These are phyloP conservation scores for Potentilla sterilis DNA, from an alignment of 306 rosid genomes.

Conservation along the genomic window DNA sequence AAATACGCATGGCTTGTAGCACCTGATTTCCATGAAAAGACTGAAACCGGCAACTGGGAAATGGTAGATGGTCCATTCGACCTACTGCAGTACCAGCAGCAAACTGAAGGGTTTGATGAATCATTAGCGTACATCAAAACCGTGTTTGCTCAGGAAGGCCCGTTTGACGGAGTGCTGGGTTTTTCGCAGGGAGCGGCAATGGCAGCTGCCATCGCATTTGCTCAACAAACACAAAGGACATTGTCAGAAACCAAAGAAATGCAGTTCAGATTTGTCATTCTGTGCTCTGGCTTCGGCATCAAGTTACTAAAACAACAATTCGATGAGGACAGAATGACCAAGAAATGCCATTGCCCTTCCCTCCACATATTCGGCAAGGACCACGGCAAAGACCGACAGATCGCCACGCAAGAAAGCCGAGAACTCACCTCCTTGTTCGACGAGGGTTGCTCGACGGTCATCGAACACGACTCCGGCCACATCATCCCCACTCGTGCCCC, in stretches of 20 bases:
- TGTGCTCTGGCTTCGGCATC: conserved; percentile 74
- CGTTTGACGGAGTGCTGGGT: conserved; percentile 83
- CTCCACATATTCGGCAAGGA: conserved; percentile 79
- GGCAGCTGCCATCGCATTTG: conserved; percentile 60
- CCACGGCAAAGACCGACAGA: conserved; percentile 74
- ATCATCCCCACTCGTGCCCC: conserved; percentile 81
- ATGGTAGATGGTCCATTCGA: conserved; percentile 67
- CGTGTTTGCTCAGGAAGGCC: conserved; percentile 56
- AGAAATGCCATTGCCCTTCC: conserved; percentile 67
- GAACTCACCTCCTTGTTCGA: conserved; percentile 71
- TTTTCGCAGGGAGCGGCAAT: conserved; percentile 95
- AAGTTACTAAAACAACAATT: conserved; percentile 32
- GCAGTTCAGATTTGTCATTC: conserved; percentile 63
- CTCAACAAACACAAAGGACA: conserved; percentile 32
- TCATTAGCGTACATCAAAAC: conserved; percentile 58
- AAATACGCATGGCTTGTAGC: conserved; percentile 81
- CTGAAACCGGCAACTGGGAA: conserved; percentile 47
- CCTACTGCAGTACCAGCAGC: conserved; percentile 74
- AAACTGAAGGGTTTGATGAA: conserved; percentile 63
- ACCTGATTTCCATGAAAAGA: conserved; percentile 34
- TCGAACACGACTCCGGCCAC: conserved; percentile 83
- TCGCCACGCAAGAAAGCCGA: conserved; percentile 64
- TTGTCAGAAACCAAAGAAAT: conserved; percentile 33
- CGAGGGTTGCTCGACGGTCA: conserved; percentile 42
- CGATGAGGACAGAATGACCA: conserved; percentile 21